Evolutionary conservation across 441 rosid genomes (phyloP).

Genomic region (Aquilaria agallochum): DNA sequence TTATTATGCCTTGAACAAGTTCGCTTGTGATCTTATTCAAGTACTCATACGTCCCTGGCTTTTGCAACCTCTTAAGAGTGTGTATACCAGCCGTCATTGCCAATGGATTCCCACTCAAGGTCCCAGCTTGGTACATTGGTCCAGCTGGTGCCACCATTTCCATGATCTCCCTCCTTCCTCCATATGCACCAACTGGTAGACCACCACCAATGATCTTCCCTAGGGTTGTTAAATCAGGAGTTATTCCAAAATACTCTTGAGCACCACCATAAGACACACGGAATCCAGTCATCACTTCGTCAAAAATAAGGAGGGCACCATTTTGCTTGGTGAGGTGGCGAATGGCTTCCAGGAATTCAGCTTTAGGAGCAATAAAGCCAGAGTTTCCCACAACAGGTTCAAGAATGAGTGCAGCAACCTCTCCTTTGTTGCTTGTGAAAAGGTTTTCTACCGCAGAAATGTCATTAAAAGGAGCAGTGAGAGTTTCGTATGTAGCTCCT

Average conservation of each 20-base stretch:
- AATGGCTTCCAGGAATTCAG: slow-evolving; percentile 64
- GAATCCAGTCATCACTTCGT: slow-evolving; percentile 97
- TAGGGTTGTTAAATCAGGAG: slow-evolving; percentile 78
- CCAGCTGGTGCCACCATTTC: slow-evolving; percentile 98
- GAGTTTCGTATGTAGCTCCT: slow-evolving; percentile 73
- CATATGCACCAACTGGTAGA: slow-evolving; percentile 93
- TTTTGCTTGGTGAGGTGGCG: slow-evolving; percentile 56
- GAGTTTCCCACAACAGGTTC: slow-evolving; percentile 95
- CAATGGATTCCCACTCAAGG: slow-evolving; percentile 89
- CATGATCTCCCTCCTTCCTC: slow-evolving; percentile 92
- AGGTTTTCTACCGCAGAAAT: slow-evolving; percentile 53
- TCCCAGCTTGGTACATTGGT: slow-evolving; percentile 97
- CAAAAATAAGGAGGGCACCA: slow-evolving; percentile 66
- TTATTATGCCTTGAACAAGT: slow-evolving; percentile 60
- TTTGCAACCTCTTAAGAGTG: slow-evolving; percentile 64
- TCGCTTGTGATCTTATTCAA: slow-evolving; percentile 68
- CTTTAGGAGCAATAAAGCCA: slow-evolving; percentile 69
- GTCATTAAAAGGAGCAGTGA: slow-evolving; percentile 74
- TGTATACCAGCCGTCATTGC: slow-evolving; percentile 96
- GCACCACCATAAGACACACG: slow-evolving; percentile 92
- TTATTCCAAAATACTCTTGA: slow-evolving; percentile 78
- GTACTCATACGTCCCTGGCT: slow-evolving; percentile 77
- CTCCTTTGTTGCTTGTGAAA: slow-evolving; percentile 60
- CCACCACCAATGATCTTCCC: slow-evolving; percentile 98
- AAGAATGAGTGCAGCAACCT: slow-evolving; percentile 71